Percentiles rank a stretch among this genome's conserved stretches.
Conservation (phyloP, 2,329 filamentous ascomycete species). For the Fonsecaea pugnacius region DNA sequence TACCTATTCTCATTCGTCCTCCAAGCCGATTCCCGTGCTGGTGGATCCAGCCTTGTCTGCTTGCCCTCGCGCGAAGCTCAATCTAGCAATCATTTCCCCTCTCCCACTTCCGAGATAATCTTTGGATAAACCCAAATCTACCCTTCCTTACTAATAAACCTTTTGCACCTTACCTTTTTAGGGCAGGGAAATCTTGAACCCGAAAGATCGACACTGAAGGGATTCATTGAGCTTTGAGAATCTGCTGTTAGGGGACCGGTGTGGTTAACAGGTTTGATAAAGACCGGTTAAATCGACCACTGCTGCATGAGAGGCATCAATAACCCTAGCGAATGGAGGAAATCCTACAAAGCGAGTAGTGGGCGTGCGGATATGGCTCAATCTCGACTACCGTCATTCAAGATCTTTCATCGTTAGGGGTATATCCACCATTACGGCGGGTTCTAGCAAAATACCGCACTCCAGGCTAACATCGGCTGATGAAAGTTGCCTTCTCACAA, state of each 20-base stretch:
- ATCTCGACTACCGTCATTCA: not conserved
- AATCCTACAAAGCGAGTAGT: not conserved
- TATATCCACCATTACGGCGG: not conserved
- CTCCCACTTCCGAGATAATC: not conserved
- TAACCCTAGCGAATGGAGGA: not conserved
- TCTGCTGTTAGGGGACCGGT: not conserved
- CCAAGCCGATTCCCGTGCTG: not conserved
- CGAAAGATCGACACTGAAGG: not conserved
- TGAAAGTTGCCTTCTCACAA: not conserved
- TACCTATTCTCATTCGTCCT: not conserved
- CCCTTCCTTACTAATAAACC: not conserved
- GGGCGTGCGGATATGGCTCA: not conserved
- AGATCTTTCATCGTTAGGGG: not conserved
- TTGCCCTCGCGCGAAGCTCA: slow-evolving; percentile 24
- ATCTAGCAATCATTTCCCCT: slow-evolving; percentile 31
- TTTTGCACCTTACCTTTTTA: slow-evolving; percentile 18
- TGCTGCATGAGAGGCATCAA: not conserved
- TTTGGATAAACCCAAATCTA: not conserved
- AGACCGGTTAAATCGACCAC: not conserved
- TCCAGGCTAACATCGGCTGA: not conserved
- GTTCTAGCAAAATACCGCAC: not conserved
- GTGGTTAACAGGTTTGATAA: not conserved
- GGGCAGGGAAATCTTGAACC: slow-evolving; percentile 7
- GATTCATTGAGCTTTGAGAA: not conserved
- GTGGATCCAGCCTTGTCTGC: slow-evolving; percentile 12